A percentile compares a stretch with the other conserved stretches of the same genome.
These are phyloP conservation scores for Aspergillus latus DNA, from an alignment of 2,329 filamentous ascomycete species.

Conservation along the genomic window DNA sequence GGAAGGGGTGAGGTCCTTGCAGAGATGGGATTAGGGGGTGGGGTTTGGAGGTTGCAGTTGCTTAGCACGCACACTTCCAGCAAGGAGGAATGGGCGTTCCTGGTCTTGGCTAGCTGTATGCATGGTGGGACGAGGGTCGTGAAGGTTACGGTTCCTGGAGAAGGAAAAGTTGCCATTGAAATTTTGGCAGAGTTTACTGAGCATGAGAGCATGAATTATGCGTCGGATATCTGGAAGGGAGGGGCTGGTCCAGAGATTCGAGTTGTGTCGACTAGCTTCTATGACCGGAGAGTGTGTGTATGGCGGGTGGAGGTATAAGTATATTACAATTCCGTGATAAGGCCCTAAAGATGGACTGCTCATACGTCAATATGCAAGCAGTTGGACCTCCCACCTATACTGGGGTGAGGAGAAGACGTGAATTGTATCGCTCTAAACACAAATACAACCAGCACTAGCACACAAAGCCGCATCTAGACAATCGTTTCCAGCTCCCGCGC, in stretches of 20 bases:
- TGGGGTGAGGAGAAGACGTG: background rate
- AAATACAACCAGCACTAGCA: slow-evolving; percentile 25
- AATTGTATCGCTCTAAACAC: slow-evolving; percentile 22
- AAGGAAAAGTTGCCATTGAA: slow-evolving; percentile 60
- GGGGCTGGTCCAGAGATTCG: slow-evolving; percentile 23
- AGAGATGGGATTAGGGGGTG: slow-evolving; percentile 68
- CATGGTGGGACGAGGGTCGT: slow-evolving; percentile 77
- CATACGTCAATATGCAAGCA: too few relatives aligned
- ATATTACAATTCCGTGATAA: background rate
- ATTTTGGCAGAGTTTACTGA: slow-evolving; percentile 74
- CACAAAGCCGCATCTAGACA: slow-evolving; percentile 59
- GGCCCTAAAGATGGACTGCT: too few relatives aligned
- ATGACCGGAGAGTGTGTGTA: slow-evolving; percentile 52
- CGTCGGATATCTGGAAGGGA: slow-evolving; percentile 60
- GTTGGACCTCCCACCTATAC: too few relatives aligned
- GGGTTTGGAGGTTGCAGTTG: slow-evolving; percentile 82
- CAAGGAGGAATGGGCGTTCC: slow-evolving; percentile 31
- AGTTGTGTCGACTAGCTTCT: slow-evolving; percentile 54
- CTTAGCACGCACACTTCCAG: slow-evolving; percentile 19
- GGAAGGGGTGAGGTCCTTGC: slow-evolving; percentile 54
- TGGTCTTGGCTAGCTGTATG: slow-evolving; percentile 88
- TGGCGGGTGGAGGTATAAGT: slow-evolving; percentile 40
- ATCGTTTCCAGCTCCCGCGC: slow-evolving; percentile 96
- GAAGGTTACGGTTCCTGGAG: slow-evolving; percentile 41
- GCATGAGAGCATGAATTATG: slow-evolving; percentile 95